Percentiles rank a stretch among this genome's conserved stretches.
Conservation (phyloP, 805 yeast genomes). For the Torulaspora microellipsoides region DNA sequence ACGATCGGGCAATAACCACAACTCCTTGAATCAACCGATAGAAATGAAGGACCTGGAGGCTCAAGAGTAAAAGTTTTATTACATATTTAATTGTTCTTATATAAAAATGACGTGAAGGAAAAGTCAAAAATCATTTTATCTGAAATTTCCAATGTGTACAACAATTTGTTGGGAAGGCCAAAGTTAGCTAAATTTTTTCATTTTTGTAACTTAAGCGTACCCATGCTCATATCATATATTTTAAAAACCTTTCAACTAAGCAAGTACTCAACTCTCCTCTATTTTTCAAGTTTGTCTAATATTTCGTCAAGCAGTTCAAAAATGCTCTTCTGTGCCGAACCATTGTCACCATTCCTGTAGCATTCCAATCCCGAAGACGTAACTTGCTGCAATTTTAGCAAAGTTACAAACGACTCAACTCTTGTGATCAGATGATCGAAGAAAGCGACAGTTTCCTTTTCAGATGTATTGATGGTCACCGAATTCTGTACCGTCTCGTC, state of each 20-base stretch:
- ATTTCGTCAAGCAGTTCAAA: constrained; percentile 30
- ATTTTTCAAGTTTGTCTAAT: constrained; percentile 7
- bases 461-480: constrained; percentile 16
- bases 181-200: too few species aligned
- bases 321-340: constrained; percentile 12
- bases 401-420: constrained; percentile 54
- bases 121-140: too few species aligned
- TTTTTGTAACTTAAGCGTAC: too few species aligned
- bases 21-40: constrained; percentile 2
- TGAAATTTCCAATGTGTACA: too few species aligned
- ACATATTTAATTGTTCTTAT: too few species aligned
- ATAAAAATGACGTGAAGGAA: too few species aligned
- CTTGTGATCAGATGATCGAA: constrained; percentile 66
- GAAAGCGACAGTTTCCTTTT: constrained; percentile 47
- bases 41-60: constrained; percentile 28
- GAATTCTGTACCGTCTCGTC: constrained; percentile 10
- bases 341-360: constrained; percentile 12
- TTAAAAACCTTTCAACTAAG: too few species aligned
- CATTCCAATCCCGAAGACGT: constrained; percentile 19
- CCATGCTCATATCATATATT: too few species aligned
- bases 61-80: constrained; percentile 13
- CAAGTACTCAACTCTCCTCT: too few species aligned
- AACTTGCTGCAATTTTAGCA: constrained; percentile 42
- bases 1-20: constrained; percentile 4
- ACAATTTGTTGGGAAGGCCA: too few species aligned